phyloP scores from a whole-genome alignment of 345 rosid genomes.

The Salix suchowensis region DNA sequence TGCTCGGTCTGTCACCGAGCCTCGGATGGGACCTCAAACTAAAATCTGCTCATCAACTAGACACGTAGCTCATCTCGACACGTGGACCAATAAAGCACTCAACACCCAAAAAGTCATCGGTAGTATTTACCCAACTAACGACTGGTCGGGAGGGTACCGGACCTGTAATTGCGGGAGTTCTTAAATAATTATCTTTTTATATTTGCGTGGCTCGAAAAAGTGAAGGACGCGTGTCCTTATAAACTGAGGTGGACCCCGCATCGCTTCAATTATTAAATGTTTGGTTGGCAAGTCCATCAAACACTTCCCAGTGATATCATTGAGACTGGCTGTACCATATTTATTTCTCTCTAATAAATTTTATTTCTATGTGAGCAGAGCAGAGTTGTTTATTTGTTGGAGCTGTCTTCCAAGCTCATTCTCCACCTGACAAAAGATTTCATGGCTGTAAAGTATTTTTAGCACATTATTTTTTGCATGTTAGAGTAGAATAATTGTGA shows the following conservation, averaged over 20 bases:
- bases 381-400: too few species aligned
- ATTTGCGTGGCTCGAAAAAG: not conserved
- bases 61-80: not conserved
- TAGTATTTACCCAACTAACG: not conserved
- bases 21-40: not conserved
- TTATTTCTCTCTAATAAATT: not conserved
- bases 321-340: not conserved
- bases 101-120: not conserved
- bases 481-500: rapidly evolving
- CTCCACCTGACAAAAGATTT: not conserved
- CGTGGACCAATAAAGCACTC: not conserved
- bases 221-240: not conserved
- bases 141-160: not conserved
- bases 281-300: too few species aligned
- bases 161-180: not conserved
- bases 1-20: not conserved
- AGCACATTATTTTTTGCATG: too few species aligned
- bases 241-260: not conserved
- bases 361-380: not conserved
- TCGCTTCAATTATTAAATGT: not conserved
- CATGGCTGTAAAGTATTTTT: too few species aligned
- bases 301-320: too few species aligned
- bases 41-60: too few species aligned
- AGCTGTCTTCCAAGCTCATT: not conserved
- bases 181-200: not conserved